These are phyloP conservation scores for Leccinum imitatum DNA, from an alignment of 768 basidiomycete genomes.

Conservation along the genomic window DNA sequence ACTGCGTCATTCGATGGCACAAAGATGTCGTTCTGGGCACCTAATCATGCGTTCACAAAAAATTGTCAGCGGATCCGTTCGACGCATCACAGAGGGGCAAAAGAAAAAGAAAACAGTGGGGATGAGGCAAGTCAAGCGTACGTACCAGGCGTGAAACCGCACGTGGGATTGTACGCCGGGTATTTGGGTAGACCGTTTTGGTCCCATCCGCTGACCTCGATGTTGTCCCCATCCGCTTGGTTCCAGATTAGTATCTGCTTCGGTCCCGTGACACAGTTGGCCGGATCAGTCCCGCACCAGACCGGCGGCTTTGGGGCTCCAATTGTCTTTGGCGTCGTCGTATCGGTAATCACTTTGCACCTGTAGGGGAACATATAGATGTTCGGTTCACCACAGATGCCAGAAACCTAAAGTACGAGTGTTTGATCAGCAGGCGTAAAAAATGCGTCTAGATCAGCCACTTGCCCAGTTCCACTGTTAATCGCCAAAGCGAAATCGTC, in stretches of 20 bases:
- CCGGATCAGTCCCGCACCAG: constrained; percentile 9
- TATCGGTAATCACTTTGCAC: constrained; percentile 1
- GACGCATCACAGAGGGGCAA: not conserved
- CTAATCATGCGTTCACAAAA: constrained; percentile 4
- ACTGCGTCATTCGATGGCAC: not conserved
- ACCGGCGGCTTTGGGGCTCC: not conserved
- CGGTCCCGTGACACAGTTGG: constrained; percentile 9
- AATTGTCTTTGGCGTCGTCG: constrained; percentile 2
- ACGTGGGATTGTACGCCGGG: constrained; percentile 13
- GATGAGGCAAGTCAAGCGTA: not conserved
- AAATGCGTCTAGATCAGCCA: no score
- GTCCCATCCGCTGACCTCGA: constrained; percentile 3
- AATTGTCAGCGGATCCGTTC: not conserved
- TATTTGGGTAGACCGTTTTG: not conserved
- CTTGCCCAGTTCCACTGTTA: constrained; percentile 15
- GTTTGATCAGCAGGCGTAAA: not conserved
- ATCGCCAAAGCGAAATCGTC: not conserved
- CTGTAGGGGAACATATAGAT: constrained; percentile 1
- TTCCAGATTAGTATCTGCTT: constrained; percentile 8
- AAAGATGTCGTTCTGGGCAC: constrained; percentile 21
- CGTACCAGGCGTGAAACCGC: constrained; percentile 18
- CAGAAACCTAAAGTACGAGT: constrained; percentile 3
- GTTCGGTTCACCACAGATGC: constrained; percentile 12
- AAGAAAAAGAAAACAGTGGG: not conserved
- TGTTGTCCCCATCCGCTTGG: constrained; percentile 8